A percentile compares a stretch with the other conserved stretches of the same genome.
These are phyloP conservation scores for Helotiales sp. DNA, from an alignment of 2,329 filamentous ascomycete species.

Conservation along the genomic window DNA sequence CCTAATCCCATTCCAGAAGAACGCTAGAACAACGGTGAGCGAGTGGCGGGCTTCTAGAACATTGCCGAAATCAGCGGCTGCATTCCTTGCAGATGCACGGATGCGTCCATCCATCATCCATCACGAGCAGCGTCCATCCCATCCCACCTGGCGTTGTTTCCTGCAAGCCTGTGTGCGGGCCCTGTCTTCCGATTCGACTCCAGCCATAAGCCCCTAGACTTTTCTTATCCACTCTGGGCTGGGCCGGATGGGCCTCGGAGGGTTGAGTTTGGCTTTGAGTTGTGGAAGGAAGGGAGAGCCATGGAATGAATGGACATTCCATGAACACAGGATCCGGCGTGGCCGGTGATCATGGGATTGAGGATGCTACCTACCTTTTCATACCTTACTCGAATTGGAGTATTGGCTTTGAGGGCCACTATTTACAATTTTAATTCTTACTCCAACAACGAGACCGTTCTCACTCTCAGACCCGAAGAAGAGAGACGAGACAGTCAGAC, in stretches of 20 bases:
- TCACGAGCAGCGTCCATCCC: not conserved
- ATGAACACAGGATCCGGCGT: not conserved
- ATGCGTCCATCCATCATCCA: not conserved
- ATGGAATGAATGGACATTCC: too few species aligned
- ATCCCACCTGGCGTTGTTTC: not conserved
- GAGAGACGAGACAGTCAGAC: not conserved
- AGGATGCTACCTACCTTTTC: too few species aligned
- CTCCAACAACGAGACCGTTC: not conserved
- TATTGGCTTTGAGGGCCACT: not conserved
- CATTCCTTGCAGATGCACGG: not conserved
- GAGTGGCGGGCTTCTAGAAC: slow-evolving; percentile 33
- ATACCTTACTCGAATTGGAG: not conserved
- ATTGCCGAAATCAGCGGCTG: slow-evolving; percentile 21
- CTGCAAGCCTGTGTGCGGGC: slow-evolving; percentile 10
- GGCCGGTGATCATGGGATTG: slow-evolving; percentile 1
- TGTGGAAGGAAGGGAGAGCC: not conserved
- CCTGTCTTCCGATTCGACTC: slow-evolving; percentile 4
- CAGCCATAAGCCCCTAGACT: not conserved
- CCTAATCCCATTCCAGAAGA: slow-evolving; percentile 19
- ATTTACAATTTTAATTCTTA: not conserved
- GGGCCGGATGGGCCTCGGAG: not conserved
- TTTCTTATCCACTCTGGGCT: not conserved
- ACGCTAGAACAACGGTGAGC: slow-evolving; percentile 27
- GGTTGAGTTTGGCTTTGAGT: too few species aligned
- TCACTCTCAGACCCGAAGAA: not conserved